Evolutionary conservation across 1,284 basidiomycete species (phyloP), one percentile per base, ranked within the genome.

Genomic region (Sanghuangporus weigelae): DNA sequence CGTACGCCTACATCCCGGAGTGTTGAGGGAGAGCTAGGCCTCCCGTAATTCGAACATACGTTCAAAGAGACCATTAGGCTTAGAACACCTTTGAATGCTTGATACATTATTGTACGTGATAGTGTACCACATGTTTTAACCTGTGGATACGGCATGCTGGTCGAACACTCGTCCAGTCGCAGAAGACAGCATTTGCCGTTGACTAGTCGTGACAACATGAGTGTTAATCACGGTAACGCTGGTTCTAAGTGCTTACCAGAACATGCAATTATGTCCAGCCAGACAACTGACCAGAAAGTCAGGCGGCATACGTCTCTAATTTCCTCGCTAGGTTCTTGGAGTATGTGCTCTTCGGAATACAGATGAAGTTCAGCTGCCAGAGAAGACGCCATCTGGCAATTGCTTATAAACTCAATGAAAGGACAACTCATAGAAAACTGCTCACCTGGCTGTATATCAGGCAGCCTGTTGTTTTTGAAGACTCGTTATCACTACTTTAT

Each of bases 201-300:
- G 12, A 50, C 55, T 63, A n/a, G 19, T 48, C 21, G 42, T 14
- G 12, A 7, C 38, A 35, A 14, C 7, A 51, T 12, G 16, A 31
- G 7, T 55, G 23, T 39, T 11, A 12, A 14, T 7, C 19, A 51
- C 50, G 14, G 21, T 48, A 10, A 21, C 46, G n/a, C 2, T 7
- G 21, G 16, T 19, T 7, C 36, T 12, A 42, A 54, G 39, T 16
- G 59, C 62, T 26, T 36, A 63, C 62, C 57, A 60, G 57, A 53
- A 46, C 62, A 59, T 21, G 62, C 49, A 5, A 53, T 42, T 11
- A 63, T 46, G 5, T 59, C 58, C 31, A 63, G 49, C 62, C 62
- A 63, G 8, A 36, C 49, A 7, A 63, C 58, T 23, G 62, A 53
- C 62, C 62, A 63, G 44, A 63, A 63, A 23, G 58, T 63, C 26